A percentile compares a stretch with the other conserved stretches of the same genome.
These are phyloP conservation scores for Gypsophila paniculata DNA, from an alignment of 179 eudicot genomes.

Conservation along the genomic window DNA sequence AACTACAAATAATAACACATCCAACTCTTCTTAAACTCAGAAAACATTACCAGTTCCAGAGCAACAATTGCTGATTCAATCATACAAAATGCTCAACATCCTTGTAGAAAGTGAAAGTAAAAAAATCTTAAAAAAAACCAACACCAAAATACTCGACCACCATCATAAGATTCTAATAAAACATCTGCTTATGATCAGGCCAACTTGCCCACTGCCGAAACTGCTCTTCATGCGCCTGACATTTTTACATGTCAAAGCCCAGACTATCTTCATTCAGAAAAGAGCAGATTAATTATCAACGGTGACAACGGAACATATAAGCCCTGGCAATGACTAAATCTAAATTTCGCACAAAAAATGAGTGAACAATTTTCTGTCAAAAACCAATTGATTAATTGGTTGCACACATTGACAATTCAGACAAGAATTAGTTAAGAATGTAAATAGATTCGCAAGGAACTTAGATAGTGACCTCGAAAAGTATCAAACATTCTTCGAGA, in stretches of 20 bases:
- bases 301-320: neutral
- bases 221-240: neutral
- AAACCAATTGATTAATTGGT: constrained; percentile 5
- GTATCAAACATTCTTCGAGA: constrained; percentile 80
- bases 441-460: neutral
- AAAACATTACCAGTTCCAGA: neutral
- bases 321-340: neutral
- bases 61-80: neutral
- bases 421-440: neutral
- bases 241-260: neutral
- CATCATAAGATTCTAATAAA: neutral
- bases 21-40: neutral
- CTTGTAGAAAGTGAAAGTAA: neutral
- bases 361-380: neutral
- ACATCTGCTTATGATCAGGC: neutral
- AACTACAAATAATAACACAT: neutral
- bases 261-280: neutral
- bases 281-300: neutral
- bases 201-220: neutral
- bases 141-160: neutral
- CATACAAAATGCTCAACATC: constrained; percentile 1
- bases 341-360: neutral
- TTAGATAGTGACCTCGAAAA: constrained; percentile 65
- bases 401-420: constrained; percentile 6
- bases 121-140: neutral